These are phyloP conservation scores for Scutellaria minor DNA, from an alignment of 257 asterid species.

Conservation along the genomic window DNA sequence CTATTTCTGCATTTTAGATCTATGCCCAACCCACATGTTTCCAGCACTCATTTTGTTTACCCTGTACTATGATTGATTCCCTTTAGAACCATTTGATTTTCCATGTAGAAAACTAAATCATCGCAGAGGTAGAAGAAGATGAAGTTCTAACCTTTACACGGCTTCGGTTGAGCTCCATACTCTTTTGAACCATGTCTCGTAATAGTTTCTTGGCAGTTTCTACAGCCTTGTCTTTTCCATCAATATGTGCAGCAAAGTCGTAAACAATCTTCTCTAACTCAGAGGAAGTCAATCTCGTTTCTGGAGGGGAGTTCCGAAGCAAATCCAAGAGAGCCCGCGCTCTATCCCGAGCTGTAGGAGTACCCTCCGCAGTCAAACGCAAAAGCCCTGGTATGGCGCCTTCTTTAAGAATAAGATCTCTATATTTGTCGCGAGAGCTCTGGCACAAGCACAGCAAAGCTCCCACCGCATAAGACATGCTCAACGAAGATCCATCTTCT, in stretches of 20 bases:
- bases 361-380: constrained; percentile 85
- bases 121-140: constrained; percentile 46
- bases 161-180: constrained; percentile 59
- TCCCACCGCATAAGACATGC: constrained; percentile 82
- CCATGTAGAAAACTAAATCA: constrained; percentile 29
- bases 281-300: constrained; percentile 58
- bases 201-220: constrained; percentile 81
- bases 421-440: constrained; percentile 70
- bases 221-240: constrained; percentile 71
- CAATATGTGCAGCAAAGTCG: constrained; percentile 68
- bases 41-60: constrained; percentile 4
- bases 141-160: constrained; percentile 44
- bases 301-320: constrained; percentile 65
- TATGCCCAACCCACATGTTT: too few relatives aligned
- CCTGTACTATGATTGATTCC: neutral
- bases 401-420: constrained; percentile 80
- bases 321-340: constrained; percentile 78
- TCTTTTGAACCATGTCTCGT: constrained; percentile 75
- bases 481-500: constrained; percentile 81
- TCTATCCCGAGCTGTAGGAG: constrained; percentile 66
- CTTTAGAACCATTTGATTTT: constrained; percentile 9
- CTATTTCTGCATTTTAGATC: too few relatives aligned
- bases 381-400: constrained; percentile 92
- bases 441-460: constrained; percentile 67
- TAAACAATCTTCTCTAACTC: constrained; percentile 75